These are phyloP conservation scores for Volvox reticuliferus DNA, from an alignment of 139 green algal genomes.

Conservation along the genomic window DNA sequence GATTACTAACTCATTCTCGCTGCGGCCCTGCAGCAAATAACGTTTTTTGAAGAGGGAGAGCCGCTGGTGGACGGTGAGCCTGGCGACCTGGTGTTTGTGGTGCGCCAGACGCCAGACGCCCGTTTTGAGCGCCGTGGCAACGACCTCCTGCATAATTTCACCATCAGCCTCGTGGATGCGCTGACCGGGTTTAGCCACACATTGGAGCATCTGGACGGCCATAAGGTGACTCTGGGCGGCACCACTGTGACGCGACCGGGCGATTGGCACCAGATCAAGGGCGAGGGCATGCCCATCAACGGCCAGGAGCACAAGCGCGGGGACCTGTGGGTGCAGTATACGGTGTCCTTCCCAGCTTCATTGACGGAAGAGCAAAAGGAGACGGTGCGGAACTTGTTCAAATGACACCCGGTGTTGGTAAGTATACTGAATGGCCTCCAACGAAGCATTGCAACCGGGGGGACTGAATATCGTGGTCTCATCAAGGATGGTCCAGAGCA, in stretches of 20 bases:
- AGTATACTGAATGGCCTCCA: too few species aligned
- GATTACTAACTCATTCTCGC: too few species aligned
- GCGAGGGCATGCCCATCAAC: constrained; percentile 74
- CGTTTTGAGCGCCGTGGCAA: constrained; percentile 74
- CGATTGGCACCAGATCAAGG: constrained; percentile 56
- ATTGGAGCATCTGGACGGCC: constrained; percentile 95
- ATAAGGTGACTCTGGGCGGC: constrained; percentile 68
- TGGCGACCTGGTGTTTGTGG: constrained; percentile 89
- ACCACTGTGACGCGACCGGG: constrained; percentile 63
- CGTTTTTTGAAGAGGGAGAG: constrained; percentile 97
- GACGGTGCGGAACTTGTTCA: constrained; percentile 68
- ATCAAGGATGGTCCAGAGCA: too few species aligned
- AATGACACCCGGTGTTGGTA: neutral
- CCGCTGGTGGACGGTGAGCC: constrained; percentile 94
- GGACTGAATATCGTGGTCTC: too few species aligned
- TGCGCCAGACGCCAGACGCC: constrained; percentile 60
- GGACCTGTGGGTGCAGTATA: constrained; percentile 88
- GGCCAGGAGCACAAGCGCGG: constrained; percentile 67
- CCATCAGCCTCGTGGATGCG: constrained; percentile 90
- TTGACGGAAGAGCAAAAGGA: constrained; percentile 84
- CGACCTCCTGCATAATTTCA: constrained; percentile 77
- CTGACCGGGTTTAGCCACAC: constrained; percentile 84
- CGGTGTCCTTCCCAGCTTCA: constrained; percentile 84
- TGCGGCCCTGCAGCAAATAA: constrained; percentile 71
- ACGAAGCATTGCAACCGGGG: too few species aligned